These are phyloP conservation scores for Achlya hypogyna DNA, from an alignment of 352 stramenopile species.

Conservation along the genomic window DNA sequence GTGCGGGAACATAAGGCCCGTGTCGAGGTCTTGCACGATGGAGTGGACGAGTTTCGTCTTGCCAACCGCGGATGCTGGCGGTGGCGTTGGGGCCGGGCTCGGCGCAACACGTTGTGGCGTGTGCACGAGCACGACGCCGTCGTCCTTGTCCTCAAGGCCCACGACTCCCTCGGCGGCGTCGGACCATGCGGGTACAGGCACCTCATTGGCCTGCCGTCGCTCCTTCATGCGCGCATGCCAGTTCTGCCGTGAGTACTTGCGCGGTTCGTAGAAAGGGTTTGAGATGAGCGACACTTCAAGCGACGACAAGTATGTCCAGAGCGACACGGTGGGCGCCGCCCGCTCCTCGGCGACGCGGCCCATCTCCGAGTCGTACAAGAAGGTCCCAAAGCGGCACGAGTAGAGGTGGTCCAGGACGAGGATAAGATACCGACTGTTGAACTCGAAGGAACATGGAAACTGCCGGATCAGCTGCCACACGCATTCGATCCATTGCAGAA, in stretches of 20 bases:
- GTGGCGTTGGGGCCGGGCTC: neutral
- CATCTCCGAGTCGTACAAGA: conserved; percentile 93
- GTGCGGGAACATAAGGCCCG: conserved; percentile 17
- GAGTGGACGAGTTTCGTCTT: conserved; percentile 14
- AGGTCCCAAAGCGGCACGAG: conserved; percentile 83
- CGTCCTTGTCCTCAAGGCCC: conserved; percentile 19
- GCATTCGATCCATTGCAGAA: conserved; percentile 88
- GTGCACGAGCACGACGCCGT: conserved; percentile 13
- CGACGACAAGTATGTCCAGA: conserved; percentile 70
- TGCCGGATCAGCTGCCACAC: conserved; percentile 72
- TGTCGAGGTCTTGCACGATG: conserved; percentile 19
- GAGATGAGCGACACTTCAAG: conserved; percentile 47
- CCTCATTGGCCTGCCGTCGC: conserved; percentile 47
- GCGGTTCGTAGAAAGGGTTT: conserved; percentile 66
- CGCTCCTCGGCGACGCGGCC: conserved; percentile 46
- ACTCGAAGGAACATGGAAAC: conserved; percentile 77
- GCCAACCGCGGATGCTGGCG: neutral
- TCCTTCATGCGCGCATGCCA: conserved; percentile 48
- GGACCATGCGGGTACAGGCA: conserved; percentile 20
- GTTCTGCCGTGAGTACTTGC: conserved; percentile 34
- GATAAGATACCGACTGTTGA: conserved; percentile 77
- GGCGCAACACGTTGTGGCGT: neutral
- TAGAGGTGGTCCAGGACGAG: conserved; percentile 76
- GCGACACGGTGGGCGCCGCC: conserved; percentile 43
- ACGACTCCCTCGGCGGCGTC: neutral